phyloP scores from a whole-genome alignment of 2,329 filamentous ascomycete genomes.

The Trichoderma sp. region DNA sequence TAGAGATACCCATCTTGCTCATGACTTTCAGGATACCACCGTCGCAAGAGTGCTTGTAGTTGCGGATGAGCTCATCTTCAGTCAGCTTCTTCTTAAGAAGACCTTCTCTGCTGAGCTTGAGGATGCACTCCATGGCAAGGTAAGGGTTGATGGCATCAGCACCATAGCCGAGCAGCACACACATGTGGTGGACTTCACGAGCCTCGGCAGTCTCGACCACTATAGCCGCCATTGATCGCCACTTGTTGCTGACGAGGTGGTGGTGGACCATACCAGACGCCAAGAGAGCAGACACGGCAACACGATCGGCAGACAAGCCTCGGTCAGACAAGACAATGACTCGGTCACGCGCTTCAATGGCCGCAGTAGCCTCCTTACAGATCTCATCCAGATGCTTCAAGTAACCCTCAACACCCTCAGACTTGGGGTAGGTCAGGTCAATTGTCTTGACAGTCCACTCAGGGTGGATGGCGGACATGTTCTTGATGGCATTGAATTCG shows the following conservation, averaged over 20 bases:
- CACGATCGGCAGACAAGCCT: slow-evolving; percentile 77
- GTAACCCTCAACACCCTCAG: slow-evolving; percentile 79
- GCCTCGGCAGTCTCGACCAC: slow-evolving; percentile 92
- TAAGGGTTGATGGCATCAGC: slow-evolving; percentile 94
- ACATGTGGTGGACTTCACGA: slow-evolving; percentile 98
- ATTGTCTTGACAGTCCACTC: slow-evolving; percentile 88
- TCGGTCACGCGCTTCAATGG: slow-evolving; percentile 80
- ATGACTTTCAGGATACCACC: slow-evolving; percentile 98
- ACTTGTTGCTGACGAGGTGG: slow-evolving; percentile 92
- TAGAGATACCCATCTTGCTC: slow-evolving; percentile 99
- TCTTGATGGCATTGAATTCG: slow-evolving; percentile 85
- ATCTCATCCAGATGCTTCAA: slow-evolving; percentile 85
- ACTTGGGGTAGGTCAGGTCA: slow-evolving; percentile 91
- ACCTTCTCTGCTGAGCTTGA: slow-evolving; percentile 93
- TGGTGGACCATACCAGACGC: slow-evolving; percentile 95
- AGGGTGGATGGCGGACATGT: slow-evolving; percentile 70
- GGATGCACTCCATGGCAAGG: slow-evolving; percentile 91
- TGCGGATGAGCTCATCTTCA: slow-evolving; percentile 81
- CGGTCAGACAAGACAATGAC: slow-evolving; percentile 89
- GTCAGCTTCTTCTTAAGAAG: slow-evolving; percentile 87
- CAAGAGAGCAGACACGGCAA: slow-evolving; percentile 81
- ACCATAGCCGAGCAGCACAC: slow-evolving; percentile 93
- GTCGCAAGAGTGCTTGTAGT: slow-evolving; percentile 96
- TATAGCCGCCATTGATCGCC: slow-evolving; percentile 84
- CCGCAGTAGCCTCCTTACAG: slow-evolving; percentile 79